Percentiles rank a stretch among this genome's conserved stretches.
These are phyloP conservation scores for Eucalyptus marginata DNA, from an alignment of 345 rosid species.

Conservation along the genomic window DNA sequence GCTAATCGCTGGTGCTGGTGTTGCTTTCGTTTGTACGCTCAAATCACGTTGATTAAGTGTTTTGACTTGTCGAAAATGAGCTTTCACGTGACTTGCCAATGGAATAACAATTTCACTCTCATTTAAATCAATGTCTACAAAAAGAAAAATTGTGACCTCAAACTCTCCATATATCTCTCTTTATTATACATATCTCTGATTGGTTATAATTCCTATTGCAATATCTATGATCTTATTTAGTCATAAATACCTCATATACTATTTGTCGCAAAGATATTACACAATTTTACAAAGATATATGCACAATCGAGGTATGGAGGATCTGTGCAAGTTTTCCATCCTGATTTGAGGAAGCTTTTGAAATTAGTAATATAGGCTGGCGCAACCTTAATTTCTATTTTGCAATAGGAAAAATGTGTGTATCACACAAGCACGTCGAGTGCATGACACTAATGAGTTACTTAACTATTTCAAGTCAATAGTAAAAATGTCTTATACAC, in stretches of 20 bases:
- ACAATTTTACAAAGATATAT: not conserved
- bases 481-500: not conserved
- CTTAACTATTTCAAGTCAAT: not conserved
- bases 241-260: not conserved
- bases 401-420: not conserved
- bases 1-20: not conserved
- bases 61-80: not conserved
- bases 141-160: not conserved
- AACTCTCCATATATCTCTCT: not conserved
- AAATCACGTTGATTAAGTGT: not conserved
- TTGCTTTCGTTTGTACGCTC: not conserved
- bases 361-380: not conserved
- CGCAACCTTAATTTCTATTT: no score
- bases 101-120: not conserved
- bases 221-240: not conserved
- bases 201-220: conserved; percentile 26
- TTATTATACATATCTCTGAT: not conserved
- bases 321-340: not conserved
- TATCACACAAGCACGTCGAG: not conserved
- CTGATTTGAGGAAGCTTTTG: not conserved
- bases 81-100: not conserved
- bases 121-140: not conserved
- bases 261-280: not conserved
- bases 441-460: not conserved
- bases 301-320: not conserved